A percentile compares a stretch with the other conserved stretches of the same genome.
phyloP scores from a whole-genome alignment of 2,329 filamentous ascomycete species.

The Aspergillus intermedius region DNA sequence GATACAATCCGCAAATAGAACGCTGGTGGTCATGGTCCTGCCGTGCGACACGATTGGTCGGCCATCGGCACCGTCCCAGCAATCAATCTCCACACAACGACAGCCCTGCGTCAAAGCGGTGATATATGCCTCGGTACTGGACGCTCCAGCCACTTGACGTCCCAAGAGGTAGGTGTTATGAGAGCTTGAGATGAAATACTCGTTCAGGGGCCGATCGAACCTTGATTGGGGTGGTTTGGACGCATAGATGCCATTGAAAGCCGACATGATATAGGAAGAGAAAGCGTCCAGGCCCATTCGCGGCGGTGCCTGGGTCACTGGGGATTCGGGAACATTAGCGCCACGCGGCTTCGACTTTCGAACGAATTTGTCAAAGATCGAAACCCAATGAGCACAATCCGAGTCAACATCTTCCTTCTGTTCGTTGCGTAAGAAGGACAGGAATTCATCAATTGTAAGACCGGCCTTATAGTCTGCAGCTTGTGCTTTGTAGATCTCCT shows the following conservation, averaged over 20 bases:
- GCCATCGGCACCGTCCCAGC: constrained; percentile 88
- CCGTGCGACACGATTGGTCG: constrained; percentile 88
- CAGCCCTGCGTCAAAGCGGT: constrained; percentile 80
- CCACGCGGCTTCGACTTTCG: constrained; percentile 51
- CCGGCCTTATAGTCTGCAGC: constrained; percentile 55
- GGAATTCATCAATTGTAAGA: constrained; percentile 66
- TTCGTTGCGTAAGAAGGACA: constrained; percentile 63
- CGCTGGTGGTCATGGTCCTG: constrained; percentile 77
- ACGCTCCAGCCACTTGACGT: constrained; percentile 79
- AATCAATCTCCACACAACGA: constrained; percentile 94
- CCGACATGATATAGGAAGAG: constrained; percentile 68
- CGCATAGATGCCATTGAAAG: constrained; percentile 62
- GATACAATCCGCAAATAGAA: constrained; percentile 87
- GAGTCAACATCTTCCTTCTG: constrained; percentile 71
- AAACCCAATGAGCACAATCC: constrained; percentile 62
- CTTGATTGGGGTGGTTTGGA: constrained; percentile 55
- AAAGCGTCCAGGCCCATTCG: constrained; percentile 75
- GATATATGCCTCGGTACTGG: constrained; percentile 93
- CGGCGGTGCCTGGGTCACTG: constrained; percentile 42
- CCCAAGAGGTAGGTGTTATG: constrained; percentile 97
- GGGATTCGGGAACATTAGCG: constrained; percentile 37
- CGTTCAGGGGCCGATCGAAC: constrained; percentile 80
- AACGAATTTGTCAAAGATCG: constrained; percentile 63
- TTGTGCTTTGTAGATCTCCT: constrained; percentile 61
- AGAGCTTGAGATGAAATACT: constrained; percentile 97